A percentile compares a stretch with the other conserved stretches of the same genome.
Conservation (phyloP, 2,329 filamentous ascomycete genomes). For the Penicillium sclerotigenum region DNA sequence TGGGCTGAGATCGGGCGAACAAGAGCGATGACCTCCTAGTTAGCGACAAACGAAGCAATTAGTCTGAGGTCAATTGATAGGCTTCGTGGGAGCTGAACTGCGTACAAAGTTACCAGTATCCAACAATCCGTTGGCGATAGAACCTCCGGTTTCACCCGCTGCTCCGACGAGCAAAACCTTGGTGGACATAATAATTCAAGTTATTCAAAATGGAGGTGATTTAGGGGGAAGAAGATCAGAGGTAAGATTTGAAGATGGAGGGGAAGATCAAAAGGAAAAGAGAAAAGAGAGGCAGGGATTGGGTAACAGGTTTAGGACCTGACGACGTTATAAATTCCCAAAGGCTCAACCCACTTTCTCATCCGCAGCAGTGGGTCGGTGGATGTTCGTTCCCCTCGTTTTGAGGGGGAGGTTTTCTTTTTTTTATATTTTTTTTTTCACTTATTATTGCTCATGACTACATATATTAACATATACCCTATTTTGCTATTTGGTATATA, state of each 20-base stretch:
- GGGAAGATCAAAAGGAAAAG: conserved; percentile 6
- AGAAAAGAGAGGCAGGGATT: conserved; percentile 9
- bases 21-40: conserved; percentile 50
- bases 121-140: conserved; percentile 38
- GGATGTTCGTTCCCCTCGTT: conserved; percentile 27
- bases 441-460: neutral
- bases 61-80: neutral
- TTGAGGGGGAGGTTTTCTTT: conserved; percentile 8
- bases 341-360: conserved; percentile 35
- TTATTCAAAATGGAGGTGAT: neutral
- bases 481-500: neutral
- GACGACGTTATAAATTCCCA: conserved; percentile 36
- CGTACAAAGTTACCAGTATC: conserved; percentile 28
- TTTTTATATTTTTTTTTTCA: neutral
- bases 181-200: conserved; percentile 31
- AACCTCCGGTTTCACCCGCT: conserved; percentile 41
- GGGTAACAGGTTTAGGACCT: conserved; percentile 26
- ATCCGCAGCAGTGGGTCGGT: conserved; percentile 32
- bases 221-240: neutral
- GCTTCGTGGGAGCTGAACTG: neutral
- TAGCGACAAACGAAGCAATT: neutral
- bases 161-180: conserved; percentile 40
- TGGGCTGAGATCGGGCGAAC: conserved; percentile 47
- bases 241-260: neutral
- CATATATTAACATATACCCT: neutral